Evolutionary conservation across 2,329 filamentous ascomycete species (phyloP).

Genomic region (Alternaria ventricosa): DNA sequence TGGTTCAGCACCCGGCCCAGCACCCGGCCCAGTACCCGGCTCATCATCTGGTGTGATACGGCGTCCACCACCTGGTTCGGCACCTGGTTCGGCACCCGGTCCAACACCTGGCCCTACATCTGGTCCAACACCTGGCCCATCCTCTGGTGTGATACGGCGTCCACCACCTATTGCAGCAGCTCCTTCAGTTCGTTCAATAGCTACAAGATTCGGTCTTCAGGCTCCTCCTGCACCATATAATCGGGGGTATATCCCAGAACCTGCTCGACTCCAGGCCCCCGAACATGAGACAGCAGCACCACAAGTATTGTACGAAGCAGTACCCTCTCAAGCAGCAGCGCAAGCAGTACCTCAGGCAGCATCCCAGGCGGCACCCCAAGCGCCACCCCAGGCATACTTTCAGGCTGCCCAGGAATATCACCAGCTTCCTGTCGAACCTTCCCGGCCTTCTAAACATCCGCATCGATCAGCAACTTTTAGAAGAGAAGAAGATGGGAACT

Average conservation of each 20-base stretch:
- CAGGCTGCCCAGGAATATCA: neutral
- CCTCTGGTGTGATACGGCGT: neutral
- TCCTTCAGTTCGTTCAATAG: neutral
- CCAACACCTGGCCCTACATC: too few relatives aligned
- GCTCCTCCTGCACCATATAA: neutral
- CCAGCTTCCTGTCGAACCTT: neutral
- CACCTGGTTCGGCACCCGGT: too few relatives aligned
- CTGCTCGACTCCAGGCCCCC: neutral
- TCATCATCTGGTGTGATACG: neutral
- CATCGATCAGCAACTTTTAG: neutral
- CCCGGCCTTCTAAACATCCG: neutral
- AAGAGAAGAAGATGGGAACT: neutral
- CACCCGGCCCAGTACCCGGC: too few relatives aligned
- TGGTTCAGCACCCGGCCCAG: too few relatives aligned
- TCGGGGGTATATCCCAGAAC: neutral
- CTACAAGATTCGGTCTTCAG: neutral
- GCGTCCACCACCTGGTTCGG: neutral
- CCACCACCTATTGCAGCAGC: neutral
- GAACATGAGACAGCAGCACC: neutral
- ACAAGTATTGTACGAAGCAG: neutral
- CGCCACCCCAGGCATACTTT: neutral
- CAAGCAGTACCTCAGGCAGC: neutral
- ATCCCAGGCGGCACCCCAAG: neutral
- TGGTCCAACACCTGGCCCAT: too few relatives aligned
- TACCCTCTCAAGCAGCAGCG: neutral